Evolutionary conservation across 1,139 yeast genomes (phyloP).

Genomic region (Sugiyamaella pinicola): DNA sequence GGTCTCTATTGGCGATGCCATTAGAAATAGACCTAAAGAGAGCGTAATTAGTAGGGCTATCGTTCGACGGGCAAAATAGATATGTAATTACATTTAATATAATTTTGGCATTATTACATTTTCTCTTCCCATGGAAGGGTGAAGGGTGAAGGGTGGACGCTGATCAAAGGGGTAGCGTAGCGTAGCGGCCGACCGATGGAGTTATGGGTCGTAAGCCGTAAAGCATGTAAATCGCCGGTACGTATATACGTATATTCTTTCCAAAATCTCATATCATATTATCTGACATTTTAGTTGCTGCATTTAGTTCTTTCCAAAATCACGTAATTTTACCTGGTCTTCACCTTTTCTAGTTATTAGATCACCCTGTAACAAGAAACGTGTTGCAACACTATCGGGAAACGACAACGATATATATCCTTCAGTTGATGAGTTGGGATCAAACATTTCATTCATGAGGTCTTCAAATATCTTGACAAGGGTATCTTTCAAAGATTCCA

Average conservation of each 20-base stretch:
- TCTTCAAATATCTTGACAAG: constrained; percentile 24
- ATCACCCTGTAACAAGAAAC: constrained; percentile 30
- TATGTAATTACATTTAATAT: constrained; percentile 2
- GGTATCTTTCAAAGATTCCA: constrained; percentile 16
- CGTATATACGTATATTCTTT: too few species aligned
- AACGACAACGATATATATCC: constrained; percentile 27
- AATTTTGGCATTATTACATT: too few species aligned
- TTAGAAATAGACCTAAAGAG: constrained; percentile 20
- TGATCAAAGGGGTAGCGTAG: too few species aligned
- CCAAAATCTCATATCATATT: too few species aligned
- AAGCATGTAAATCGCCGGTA: too few species aligned
- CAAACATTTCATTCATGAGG: constrained; percentile 32
- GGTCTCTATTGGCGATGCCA: constrained; percentile 22
- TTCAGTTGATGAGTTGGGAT: constrained; percentile 20
- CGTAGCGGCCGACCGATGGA: too few species aligned
- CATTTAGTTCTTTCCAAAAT: constrained; percentile 27
- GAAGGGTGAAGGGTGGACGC: too few species aligned
- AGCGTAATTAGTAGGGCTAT: constrained; percentile 18
- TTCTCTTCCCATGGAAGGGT: too few species aligned
- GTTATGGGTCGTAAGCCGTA: too few species aligned
- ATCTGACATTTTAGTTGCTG: too few species aligned
- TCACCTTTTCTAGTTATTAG: constrained; percentile 25
- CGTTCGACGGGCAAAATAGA: constrained; percentile 6
- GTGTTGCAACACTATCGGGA: constrained; percentile 25
- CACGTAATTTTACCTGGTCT: constrained; percentile 29